Conservation (phyloP, 805 yeast genomes). For the Alloascoidea africana region DNA sequence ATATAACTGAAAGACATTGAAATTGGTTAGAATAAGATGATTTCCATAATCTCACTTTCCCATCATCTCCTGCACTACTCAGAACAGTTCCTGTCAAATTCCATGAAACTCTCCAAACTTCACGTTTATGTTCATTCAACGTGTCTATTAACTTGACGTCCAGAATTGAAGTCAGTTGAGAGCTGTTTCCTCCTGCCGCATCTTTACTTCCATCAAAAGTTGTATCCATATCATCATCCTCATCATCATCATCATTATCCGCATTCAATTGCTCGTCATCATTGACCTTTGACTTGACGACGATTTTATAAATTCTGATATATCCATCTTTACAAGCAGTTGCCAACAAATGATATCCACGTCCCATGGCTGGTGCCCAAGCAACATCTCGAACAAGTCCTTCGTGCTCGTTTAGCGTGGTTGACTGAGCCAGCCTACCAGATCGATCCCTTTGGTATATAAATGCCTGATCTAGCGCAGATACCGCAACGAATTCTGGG, state of each 20-base stretch:
- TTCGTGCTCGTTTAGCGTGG: conserved; percentile 62
- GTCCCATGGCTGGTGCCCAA: conserved; percentile 97
- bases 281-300: conserved; percentile 20
- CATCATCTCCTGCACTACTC: conserved; percentile 93
- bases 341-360: conserved; percentile 76
- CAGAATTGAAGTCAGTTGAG: conserved; percentile 15
- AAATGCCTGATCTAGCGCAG: conserved; percentile 78
- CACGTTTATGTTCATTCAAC: conserved; percentile 65
- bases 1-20: conserved; percentile 79
- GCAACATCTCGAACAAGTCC: conserved; percentile 79
- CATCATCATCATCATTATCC: conserved; percentile 7
- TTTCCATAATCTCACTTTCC: conserved; percentile 84
- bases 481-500: conserved; percentile 66
- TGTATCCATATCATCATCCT: conserved; percentile 5
- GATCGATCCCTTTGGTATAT: conserved; percentile 43
- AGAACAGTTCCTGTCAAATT: conserved; percentile 84
- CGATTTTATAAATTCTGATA: conserved; percentile 70
- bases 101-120: conserved; percentile 97
- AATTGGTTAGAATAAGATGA: conserved; percentile 73
- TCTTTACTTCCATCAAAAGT: not conserved
- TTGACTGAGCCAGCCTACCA: conserved; percentile 30
- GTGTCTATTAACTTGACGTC: conserved; percentile 48
- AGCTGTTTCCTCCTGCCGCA: conserved; percentile 2
- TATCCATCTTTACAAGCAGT: conserved; percentile 94
- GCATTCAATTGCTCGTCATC: conserved; percentile 5